Conservation (phyloP, 208 protist genomes). For the Trypanosoma mega region DNA sequence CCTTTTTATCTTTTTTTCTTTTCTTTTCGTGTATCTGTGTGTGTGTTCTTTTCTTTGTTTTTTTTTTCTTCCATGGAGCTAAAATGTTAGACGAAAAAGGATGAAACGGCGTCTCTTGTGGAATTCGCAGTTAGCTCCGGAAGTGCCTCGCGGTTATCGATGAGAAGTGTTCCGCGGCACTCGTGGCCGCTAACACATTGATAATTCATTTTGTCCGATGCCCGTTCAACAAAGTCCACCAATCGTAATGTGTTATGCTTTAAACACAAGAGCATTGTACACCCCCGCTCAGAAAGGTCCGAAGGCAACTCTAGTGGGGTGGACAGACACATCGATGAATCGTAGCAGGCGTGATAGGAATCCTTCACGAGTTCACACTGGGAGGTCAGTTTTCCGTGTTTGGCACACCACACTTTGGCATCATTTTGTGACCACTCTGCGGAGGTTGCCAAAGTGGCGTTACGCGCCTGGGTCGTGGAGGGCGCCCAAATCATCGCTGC, state of each 20-base stretch:
- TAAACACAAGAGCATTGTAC: slow-evolving; percentile 73
- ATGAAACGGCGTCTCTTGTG: slow-evolving; percentile 63
- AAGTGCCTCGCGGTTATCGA: slow-evolving; percentile 9
- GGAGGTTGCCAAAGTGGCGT: slow-evolving; percentile 10
- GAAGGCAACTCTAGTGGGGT: slow-evolving; percentile 71
- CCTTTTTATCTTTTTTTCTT: no score
- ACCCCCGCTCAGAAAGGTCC: slow-evolving; percentile 40
- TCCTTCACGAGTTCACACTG: slow-evolving; percentile 66
- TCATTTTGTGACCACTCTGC: slow-evolving; percentile 23
- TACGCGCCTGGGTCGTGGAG: slow-evolving; percentile 11
- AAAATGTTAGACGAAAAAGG: slow-evolving; percentile 65
- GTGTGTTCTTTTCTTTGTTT: not conserved
- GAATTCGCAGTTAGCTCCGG: slow-evolving; percentile 8
- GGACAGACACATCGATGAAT: slow-evolving; percentile 68
- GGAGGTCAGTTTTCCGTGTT: slow-evolving; percentile 69
- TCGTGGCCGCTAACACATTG: slow-evolving; percentile 65
- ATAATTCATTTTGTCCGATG: slow-evolving; percentile 56
- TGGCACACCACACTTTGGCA: slow-evolving; percentile 73
- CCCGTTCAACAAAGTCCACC: slow-evolving; percentile 71
- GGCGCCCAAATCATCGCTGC: slow-evolving; percentile 20
- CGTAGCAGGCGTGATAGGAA: slow-evolving; percentile 76
- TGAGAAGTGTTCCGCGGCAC: slow-evolving; percentile 45
- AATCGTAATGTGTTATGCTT: slow-evolving; percentile 71
- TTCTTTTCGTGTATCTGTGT: not conserved
- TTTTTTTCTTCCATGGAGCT: no score